Conservation (phyloP, 1,139 yeast species). For the Geotrichum candidum region DNA sequence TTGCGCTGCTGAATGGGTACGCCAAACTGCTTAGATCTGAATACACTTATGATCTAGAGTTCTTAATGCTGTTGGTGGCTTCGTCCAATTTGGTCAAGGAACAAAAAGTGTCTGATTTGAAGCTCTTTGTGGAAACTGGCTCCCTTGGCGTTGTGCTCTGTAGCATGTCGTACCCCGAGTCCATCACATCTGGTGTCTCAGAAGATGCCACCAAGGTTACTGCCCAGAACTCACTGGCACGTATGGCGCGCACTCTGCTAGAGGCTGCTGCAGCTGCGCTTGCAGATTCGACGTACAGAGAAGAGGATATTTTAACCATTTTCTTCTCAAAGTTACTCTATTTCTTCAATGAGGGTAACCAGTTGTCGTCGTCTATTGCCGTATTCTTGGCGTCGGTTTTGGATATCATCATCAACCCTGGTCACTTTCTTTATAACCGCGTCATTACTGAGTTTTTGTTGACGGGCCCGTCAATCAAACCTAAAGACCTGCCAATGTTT, state of each 20-base stretch:
- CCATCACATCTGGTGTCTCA: slow-evolving; percentile 1
- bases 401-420: slow-evolving; percentile 58
- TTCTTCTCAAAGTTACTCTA: slow-evolving; percentile 55
- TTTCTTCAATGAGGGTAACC: slow-evolving; percentile 32
- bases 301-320: slow-evolving; percentile 51
- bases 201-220: background rate
- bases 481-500: slow-evolving; percentile 61
- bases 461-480: slow-evolving; percentile 49
- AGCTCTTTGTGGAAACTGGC: slow-evolving; percentile 52
- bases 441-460: slow-evolving; percentile 38
- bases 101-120: slow-evolving; percentile 42
- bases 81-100: slow-evolving; percentile 29
- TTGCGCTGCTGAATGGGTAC: slow-evolving; percentile 12
- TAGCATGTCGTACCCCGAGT: slow-evolving; percentile 35
- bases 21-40: slow-evolving; percentile 15
- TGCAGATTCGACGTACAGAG: slow-evolving; percentile 44
- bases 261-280: slow-evolving; percentile 15
- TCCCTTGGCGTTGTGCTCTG: slow-evolving; percentile 54
- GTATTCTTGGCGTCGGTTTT: slow-evolving; percentile 48
- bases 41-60: slow-evolving; percentile 29
- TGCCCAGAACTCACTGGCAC: slow-evolving; percentile 3
- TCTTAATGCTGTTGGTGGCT: slow-evolving; percentile 30
- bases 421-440: slow-evolving; percentile 66
- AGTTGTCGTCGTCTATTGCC: slow-evolving; percentile 41
- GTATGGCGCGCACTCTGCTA: slow-evolving; percentile 9